Percentiles rank a stretch among this genome's conserved stretches.
Evolutionary conservation across 768 basidiomycete genomes (phyloP).

Genomic region (Hygrocybe coccinea): DNA sequence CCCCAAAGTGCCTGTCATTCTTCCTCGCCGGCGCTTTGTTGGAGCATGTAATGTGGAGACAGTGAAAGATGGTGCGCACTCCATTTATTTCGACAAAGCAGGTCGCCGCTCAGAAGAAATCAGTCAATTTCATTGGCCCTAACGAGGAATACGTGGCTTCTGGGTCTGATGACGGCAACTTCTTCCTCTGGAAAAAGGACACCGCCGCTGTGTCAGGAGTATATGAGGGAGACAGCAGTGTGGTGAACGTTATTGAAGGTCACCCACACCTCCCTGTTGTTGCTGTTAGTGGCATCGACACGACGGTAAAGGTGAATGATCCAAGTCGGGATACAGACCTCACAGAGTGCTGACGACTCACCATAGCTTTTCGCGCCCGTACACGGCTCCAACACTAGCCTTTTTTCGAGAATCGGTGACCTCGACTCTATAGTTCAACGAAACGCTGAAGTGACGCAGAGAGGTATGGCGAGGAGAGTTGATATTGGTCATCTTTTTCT

Average conservation of each 20-base stretch:
- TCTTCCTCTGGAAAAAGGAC: slow-evolving; percentile 81
- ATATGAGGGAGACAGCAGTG: slow-evolving; percentile 74
- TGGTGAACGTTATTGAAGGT: slow-evolving; percentile 84
- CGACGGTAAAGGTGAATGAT: slow-evolving; percentile 66
- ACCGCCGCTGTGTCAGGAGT: slow-evolving; percentile 64
- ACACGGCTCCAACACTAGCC: slow-evolving; percentile 31
- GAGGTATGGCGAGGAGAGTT: background rate
- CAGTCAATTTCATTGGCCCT: slow-evolving; percentile 83
- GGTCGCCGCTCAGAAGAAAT: background rate
- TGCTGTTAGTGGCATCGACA: slow-evolving; percentile 86
- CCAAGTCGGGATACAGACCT: background rate
- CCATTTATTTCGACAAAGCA: background rate
- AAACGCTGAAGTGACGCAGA: slow-evolving; percentile 33
- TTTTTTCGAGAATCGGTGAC: slow-evolving; percentile 54
- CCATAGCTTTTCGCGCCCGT: slow-evolving; percentile 63
- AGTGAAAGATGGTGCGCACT: slow-evolving; percentile 73
- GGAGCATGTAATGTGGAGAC: slow-evolving; percentile 80
- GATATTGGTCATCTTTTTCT: slow-evolving; percentile 14
- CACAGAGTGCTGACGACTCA: slow-evolving; percentile 4
- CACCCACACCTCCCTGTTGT: slow-evolving; percentile 76
- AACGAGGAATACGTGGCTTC: slow-evolving; percentile 73
- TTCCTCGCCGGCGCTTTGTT: slow-evolving; percentile 57
- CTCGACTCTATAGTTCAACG: slow-evolving; percentile 50
- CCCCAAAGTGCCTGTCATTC: slow-evolving; percentile 47
- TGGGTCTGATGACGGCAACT: slow-evolving; percentile 83